Conservation (phyloP, 176 grass and related monocot species). For the Aegilops umbellulata region DNA sequence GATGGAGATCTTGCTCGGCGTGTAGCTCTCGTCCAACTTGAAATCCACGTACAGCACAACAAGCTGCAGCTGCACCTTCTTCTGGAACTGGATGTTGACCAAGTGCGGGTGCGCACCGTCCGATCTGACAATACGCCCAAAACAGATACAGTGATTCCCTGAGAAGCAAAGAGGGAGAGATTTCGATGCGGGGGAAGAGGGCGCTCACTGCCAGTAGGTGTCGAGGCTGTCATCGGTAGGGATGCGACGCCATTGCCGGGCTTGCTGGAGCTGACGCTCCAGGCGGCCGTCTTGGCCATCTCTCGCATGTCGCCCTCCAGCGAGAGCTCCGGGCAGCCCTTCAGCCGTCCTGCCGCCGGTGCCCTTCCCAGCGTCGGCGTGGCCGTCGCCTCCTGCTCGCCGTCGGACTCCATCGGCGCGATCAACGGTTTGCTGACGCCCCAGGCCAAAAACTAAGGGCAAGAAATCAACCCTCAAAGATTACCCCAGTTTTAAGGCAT, state of each 20-base stretch:
- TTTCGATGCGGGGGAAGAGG: not conserved
- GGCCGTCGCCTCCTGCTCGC: no score
- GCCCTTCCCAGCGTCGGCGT: no score
- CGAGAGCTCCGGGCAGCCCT: no score
- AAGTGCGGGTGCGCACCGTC: slow-evolving; percentile 91
- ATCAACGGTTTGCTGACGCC: no score
- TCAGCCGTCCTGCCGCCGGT: no score
- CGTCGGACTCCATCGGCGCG: no score
- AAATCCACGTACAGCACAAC: slow-evolving; percentile 89
- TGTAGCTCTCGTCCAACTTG: slow-evolving; percentile 90
- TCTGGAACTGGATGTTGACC: slow-evolving; percentile 95
- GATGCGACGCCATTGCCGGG: slow-evolving; percentile 69
- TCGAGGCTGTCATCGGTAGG: slow-evolving; percentile 73
- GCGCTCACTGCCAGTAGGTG: slow-evolving; percentile 63
- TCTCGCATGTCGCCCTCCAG: slow-evolving; percentile 57
- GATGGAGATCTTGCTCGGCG: slow-evolving; percentile 90
- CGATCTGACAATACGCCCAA: slow-evolving; percentile 43
- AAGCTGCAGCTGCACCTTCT: slow-evolving; percentile 78
- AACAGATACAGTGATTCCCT: not conserved
- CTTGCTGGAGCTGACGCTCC: slow-evolving; percentile 89
- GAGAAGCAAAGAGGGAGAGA: not conserved
- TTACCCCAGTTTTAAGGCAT: no score
- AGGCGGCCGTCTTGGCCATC: slow-evolving; percentile 75
- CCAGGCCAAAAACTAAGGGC: no score
- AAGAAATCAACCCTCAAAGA: no score